Evolutionary conservation across 768 basidiomycete species (phyloP), one percentile per base, ranked within the genome.

Genomic region (Pulveroboletus sp.): DNA sequence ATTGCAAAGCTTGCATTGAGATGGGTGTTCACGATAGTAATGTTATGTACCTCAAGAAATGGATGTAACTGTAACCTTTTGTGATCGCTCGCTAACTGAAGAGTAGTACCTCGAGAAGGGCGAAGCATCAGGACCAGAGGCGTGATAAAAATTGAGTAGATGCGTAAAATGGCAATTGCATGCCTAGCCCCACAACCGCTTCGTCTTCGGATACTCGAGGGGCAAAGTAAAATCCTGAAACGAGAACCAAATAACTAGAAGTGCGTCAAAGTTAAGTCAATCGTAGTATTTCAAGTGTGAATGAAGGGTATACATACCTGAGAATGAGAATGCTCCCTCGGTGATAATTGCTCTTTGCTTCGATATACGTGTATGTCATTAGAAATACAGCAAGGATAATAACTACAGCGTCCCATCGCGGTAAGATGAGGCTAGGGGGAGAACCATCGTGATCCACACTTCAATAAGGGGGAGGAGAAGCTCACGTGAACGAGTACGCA

Each of bases 281-380:
- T 27, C 30, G 49, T 6, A 28, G 21, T 9, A 41, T 31, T 41
- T 8, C 11, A 26, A 12, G n/a, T 38, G 11, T 28, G 11, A n/a
- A 17, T 6, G 17, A 18, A 26, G 3, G 5, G 52, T 66, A 41
- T 57, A 94, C 90, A 41, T 58, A 94, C 91, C 93, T 93, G 43
- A 98, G 75, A 47, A 97, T 86, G 40, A 99, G 82, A 51, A 96
- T 96, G 58, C 89, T 93, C 41, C 96, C 96, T 58, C 96, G 83
- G 65, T 97, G 93, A 67, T 99, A 99, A 70, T 98, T 98, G 59
- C 89, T 89, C 74, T 87, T 93, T n/a, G 93, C 93, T 71, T 99
- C 96, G 60, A 98, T 96, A 66, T 96, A 98, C 5, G 93, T 95
- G 68, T 99, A 99, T 0, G 96, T 98, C 78, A 99, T 82, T 55